Conservation (phyloP, 257 asterid genomes). For the Plantago ovata region DNA sequence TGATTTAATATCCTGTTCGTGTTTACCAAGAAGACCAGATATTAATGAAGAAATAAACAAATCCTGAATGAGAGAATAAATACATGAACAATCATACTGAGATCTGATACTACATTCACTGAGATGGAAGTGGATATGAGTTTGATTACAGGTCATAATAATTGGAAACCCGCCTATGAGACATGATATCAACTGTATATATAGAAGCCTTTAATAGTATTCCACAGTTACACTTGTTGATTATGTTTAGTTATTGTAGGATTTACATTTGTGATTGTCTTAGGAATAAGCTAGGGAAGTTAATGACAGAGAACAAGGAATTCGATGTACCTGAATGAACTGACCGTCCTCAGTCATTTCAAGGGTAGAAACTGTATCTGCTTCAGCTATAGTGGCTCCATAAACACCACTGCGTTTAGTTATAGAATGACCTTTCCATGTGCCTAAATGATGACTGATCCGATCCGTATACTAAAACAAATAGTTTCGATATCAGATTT, state of each 20-base stretch:
- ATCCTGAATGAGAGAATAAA: too few relatives aligned
- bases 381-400: conserved; percentile 82
- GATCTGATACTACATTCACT: too few relatives aligned
- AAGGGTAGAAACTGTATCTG: conserved; percentile 61
- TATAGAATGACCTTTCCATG: conserved; percentile 85
- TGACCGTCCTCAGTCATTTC: conserved; percentile 64
- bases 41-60: background rate
- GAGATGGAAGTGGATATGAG: too few relatives aligned
- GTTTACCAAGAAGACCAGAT: background rate
- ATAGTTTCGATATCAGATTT: conserved; percentile 17
- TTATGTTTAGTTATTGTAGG: too few relatives aligned
- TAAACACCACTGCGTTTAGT: conserved; percentile 94
- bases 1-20: conserved; percentile 58
- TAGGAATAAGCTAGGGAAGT: background rate
- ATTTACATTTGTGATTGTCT: too few relatives aligned
- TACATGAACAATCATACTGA: too few relatives aligned
- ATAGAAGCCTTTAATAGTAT: too few relatives aligned
- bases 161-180: too few relatives aligned
- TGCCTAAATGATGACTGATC: conserved; percentile 65
- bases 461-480: conserved; percentile 55
- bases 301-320: conserved; percentile 13
- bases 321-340: conserved; percentile 62
- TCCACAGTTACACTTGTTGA: too few relatives aligned
- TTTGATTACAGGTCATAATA: too few relatives aligned
- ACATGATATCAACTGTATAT: too few relatives aligned